Conservation (phyloP, 169 alveolate genomes). For the Cyclospora cayetanensis region DNA sequence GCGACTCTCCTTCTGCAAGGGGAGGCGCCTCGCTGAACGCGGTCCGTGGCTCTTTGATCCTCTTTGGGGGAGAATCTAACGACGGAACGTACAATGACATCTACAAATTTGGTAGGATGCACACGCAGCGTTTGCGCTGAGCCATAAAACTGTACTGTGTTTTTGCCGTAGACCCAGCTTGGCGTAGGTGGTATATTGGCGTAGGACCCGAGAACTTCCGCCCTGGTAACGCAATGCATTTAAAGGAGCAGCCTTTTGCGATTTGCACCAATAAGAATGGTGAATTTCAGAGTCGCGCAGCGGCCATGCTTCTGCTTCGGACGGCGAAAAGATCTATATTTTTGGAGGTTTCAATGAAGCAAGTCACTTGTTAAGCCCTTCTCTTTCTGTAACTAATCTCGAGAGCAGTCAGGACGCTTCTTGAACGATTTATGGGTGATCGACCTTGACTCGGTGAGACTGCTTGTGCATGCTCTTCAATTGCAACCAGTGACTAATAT, state of each 20-base stretch:
- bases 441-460: conserved; percentile 65
- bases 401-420: conserved; percentile 58
- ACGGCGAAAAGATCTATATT: conserved; percentile 70
- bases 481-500: too few species aligned
- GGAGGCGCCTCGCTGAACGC: conserved; percentile 69
- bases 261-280: background rate
- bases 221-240: background rate
- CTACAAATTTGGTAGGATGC: conserved; percentile 71
- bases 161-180: background rate
- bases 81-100: conserved; percentile 74
- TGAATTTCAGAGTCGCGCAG: conserved; percentile 65
- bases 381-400: background rate
- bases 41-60: conserved; percentile 41
- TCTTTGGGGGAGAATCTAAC: conserved; percentile 70
- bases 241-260: background rate
- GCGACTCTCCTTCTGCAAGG: conserved; percentile 72
- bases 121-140: background rate
- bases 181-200: conserved; percentile 62
- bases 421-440: conserved; percentile 70
- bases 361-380: background rate
- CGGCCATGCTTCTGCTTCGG: conserved; percentile 74
- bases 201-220: conserved; percentile 63
- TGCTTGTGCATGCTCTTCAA: background rate
- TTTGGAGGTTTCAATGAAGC: conserved; percentile 74
- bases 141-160: background rate